Base-by-base conservation (phyloP, 176 grass and related monocot genomes). In the Triticum turgidum region DNA sequence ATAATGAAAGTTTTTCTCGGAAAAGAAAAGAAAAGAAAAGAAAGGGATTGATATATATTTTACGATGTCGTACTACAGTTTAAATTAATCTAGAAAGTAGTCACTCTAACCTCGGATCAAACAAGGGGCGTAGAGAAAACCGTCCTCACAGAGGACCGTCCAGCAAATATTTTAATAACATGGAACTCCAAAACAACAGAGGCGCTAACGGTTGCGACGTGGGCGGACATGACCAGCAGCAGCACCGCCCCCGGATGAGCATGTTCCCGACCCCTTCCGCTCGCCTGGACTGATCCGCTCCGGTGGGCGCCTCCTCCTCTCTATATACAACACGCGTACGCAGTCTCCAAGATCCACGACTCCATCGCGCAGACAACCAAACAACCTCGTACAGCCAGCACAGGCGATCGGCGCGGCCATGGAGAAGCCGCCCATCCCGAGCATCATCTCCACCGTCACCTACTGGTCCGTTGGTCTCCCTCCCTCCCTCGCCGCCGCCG, bases 381-480 rank as follows among this genome's bases (percentile, higher is more conserved):
- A 69, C 66, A 69, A 38, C 68, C 18, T 54, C 41, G 41, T 42
- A 42, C 41, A 42, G 41, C 35, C 35, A 37, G 35, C 41, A 10
- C 41, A 42, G 41, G 41, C 41, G 20, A 77, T 58, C 21, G 25
- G 0, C 35, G 34, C 22, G 80, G 74, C 9, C 44, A 75, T 24
- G 82, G 74, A 22, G 68, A 75, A 35, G 22, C 29, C 83, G 21
- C 14, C 79, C 0, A 18, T 90, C 1, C 11, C 47, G n/a, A 33
- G 66, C 73, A 90, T 81, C 80, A 76, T 80, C 67, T 84, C 85
- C 13, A 70, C 85, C 59, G 89, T 91, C 74, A 82, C 89, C 85
- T 91, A 91, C 85, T 87, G 89, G 84, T 90, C 8, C 73, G 61
- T 52, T 9, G 4, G 4, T 12, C 5, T 13, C 69, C 0, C 72